A percentile compares a stretch with the other conserved stretches of the same genome.
These are phyloP conservation scores for Parachlorella kessleri DNA, from an alignment of 139 green algal genomes.

Conservation along the genomic window DNA sequence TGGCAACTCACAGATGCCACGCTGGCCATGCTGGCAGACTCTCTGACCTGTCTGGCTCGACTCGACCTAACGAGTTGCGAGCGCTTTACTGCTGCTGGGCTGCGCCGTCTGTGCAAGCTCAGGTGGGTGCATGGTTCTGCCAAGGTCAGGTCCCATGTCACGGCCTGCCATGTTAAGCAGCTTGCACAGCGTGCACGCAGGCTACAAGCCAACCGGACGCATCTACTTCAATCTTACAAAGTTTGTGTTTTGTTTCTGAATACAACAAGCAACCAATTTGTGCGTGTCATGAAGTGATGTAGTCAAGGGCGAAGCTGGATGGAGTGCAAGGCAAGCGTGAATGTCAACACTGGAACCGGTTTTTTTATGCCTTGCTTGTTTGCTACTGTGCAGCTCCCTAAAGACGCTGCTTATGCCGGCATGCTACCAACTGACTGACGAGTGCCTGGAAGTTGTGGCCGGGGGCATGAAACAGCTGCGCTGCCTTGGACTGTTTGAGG, in stretches of 20 bases:
- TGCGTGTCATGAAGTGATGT: no score
- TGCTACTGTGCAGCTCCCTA: conserved; percentile 12
- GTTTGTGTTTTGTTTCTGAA: not conserved
- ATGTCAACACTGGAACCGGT: no score
- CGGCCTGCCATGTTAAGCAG: not conserved
- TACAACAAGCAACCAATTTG: no score
- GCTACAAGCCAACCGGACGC: not conserved
- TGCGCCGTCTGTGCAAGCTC: not conserved
- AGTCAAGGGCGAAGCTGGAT: no score
- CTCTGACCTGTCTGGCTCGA: not conserved
- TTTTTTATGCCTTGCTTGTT: not conserved
- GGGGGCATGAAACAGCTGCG: conserved; percentile 14
- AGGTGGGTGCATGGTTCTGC: not conserved
- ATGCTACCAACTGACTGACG: conserved; percentile 40
- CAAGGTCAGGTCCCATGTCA: no score
- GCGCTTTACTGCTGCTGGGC: conserved; percentile 3
- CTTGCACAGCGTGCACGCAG: not conserved
- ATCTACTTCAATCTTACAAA: not conserved
- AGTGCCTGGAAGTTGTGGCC: conserved; percentile 10
- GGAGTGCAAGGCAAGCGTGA: no score
- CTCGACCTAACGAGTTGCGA: conserved; percentile 29
- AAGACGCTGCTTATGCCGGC: conserved; percentile 30
- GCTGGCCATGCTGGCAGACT: conserved; percentile 1
- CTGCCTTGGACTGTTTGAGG: conserved; percentile 38
- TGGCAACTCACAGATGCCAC: conserved; percentile 12